Conservation (phyloP, 768 basidiomycete species). For the Russula emetica region DNA sequence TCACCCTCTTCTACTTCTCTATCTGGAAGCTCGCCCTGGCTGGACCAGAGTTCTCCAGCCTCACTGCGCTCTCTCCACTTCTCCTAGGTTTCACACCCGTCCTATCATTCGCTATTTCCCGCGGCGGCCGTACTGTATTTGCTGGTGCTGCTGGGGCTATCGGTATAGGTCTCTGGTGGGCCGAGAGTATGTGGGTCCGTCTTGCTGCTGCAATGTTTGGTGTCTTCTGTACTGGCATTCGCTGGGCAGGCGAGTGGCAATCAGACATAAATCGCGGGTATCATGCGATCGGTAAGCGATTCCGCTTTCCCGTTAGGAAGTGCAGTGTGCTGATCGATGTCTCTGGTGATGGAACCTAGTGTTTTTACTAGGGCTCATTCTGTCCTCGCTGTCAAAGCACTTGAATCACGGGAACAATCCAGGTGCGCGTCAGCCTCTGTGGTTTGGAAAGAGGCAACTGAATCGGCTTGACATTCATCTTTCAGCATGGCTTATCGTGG, state of each 20-base stretch:
- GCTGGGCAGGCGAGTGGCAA: slow-evolving; percentile 26
- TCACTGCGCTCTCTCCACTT: slow-evolving; percentile 66
- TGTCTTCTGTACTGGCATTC: slow-evolving; percentile 18
- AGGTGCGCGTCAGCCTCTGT: slow-evolving; percentile 37
- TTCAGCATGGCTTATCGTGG: slow-evolving; percentile 74
- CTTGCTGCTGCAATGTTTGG: slow-evolving; percentile 23
- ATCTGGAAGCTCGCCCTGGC: slow-evolving; percentile 86
- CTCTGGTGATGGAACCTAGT: slow-evolving; percentile 39
- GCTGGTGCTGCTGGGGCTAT: slow-evolving; percentile 11
- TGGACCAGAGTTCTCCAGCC: slow-evolving; percentile 72
- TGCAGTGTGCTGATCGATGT: background rate
- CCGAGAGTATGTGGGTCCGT: slow-evolving; percentile 26
- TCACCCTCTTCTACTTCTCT: slow-evolving; percentile 86
- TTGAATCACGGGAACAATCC: slow-evolving; percentile 80
- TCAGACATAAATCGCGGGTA: slow-evolving; percentile 18
- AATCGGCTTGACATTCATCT: background rate
- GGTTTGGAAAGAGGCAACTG: background rate
- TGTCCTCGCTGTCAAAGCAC: slow-evolving; percentile 69
- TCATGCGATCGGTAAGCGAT: slow-evolving; percentile 21
- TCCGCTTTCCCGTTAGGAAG: background rate
- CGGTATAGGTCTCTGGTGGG: slow-evolving; percentile 26
- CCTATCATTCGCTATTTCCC: slow-evolving; percentile 11
- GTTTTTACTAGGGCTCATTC: slow-evolving; percentile 58
- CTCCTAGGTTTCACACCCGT: slow-evolving; percentile 52
- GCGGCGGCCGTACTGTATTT: slow-evolving; percentile 15